Base-by-base conservation (phyloP, 1,139 yeast species). In the Sugiyamaella castrensis region DNA sequence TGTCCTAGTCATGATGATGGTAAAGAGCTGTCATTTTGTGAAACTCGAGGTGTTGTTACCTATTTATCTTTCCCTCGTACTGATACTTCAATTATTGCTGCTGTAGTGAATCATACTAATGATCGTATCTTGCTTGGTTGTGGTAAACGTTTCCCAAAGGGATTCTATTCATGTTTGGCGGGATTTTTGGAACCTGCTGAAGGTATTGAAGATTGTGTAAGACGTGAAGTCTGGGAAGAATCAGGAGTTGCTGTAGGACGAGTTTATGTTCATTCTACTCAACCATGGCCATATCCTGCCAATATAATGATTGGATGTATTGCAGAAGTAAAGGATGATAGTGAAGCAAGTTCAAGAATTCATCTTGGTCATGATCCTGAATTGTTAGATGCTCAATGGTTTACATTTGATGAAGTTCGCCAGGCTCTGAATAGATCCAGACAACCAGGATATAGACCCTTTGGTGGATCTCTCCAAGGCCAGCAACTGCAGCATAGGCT, bases 211-310 rank as follows among this genome's bases (percentile, higher is more conserved):
- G 84, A 82, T 40, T 94, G 96, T 11, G 87, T 94, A 31, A 75
- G 83, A 44, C 73, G 98, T 54, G 98, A 91, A 65, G 84, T 87
- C 34, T 89, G 95, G 89, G 98, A 91, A 66, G 98, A 91, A 67
- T 83, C 97, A 1, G 98, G 98, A 3, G 87, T 88, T 32, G 75
- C 70, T 39, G 81, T 86, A 46, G 72, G 77, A 34, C 61, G 71
- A 2, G 84, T 89, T 32, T 67, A 72, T 45, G 75, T 89, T 45
- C 71, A 83, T 29, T 74, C 81, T 63, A 79, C 92, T 8, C 97
- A 89, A 67, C 96, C 97, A 6, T 89, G 97, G 97, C 98, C 98
- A 24, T 91, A 82, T 69, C 98, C 98, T 1, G 88, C 88, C 0
- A 89, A 86, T 64, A 69, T 92, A 4, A 19, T 19, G 24, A 77